Percentiles rank a stretch among this genome's conserved stretches.
Evolutionary conservation across 2,329 filamentous ascomycete species (phyloP).

Genomic region (Rutstroemia sp.): DNA sequence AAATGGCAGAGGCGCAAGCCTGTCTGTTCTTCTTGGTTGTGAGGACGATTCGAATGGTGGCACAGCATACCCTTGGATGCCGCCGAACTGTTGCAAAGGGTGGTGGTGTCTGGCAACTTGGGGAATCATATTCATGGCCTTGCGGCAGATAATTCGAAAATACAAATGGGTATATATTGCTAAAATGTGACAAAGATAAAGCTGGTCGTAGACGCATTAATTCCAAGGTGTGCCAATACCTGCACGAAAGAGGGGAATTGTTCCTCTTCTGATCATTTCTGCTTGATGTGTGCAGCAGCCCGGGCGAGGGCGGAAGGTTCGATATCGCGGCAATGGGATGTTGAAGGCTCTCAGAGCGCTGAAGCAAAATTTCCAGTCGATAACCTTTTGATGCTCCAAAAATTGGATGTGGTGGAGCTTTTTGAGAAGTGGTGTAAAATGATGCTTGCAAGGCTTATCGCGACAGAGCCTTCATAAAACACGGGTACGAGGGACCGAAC

Average conservation of each 20-base stretch:
- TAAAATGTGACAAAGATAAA: slow-evolving; percentile 12
- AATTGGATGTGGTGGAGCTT: slow-evolving; percentile 7
- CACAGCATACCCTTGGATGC: slow-evolving; percentile 22
- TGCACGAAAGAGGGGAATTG: slow-evolving; percentile 28
- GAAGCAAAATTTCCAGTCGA: slow-evolving; percentile 1
- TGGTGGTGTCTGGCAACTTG: slow-evolving; percentile 37
- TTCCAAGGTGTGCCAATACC: slow-evolving; percentile 29
- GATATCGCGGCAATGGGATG: not conserved
- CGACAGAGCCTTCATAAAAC: not conserved
- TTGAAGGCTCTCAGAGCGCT: not conserved
- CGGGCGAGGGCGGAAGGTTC: slow-evolving; percentile 7
- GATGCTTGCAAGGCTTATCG: slow-evolving; percentile 11
- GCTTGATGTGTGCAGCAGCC: slow-evolving; percentile 16
- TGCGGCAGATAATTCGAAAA: slow-evolving; percentile 10
- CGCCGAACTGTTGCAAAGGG: slow-evolving; percentile 29
- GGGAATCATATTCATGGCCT: slow-evolving; percentile 38
- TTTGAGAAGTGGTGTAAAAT: slow-evolving; percentile 1
- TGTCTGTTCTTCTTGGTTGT: slow-evolving; percentile 17
- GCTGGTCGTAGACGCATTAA: slow-evolving; percentile 16
- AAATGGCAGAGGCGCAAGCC: slow-evolving; percentile 19
- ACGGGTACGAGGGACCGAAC: not conserved
- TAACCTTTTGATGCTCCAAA: not conserved
- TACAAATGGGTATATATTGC: slow-evolving; percentile 15
- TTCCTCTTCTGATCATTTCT: slow-evolving; percentile 29
- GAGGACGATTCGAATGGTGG: slow-evolving; percentile 22